Percentiles rank a stretch among this genome's conserved stretches.
These are phyloP conservation scores for Ustilago sp. DNA, from an alignment of 1,284 basidiomycete genomes.

Conservation along the genomic window DNA sequence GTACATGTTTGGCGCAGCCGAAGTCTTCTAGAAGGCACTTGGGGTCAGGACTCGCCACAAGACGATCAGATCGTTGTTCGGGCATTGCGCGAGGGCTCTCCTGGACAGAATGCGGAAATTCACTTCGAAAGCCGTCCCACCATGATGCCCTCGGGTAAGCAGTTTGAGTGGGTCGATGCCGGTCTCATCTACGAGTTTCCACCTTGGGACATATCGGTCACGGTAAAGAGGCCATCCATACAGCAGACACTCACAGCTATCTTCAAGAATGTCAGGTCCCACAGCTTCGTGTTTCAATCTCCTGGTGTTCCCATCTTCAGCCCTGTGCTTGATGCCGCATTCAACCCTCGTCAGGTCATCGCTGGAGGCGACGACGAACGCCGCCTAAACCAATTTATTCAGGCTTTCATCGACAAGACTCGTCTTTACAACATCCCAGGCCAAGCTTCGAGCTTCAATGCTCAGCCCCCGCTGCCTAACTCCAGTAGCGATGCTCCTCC, in stretches of 20 bases:
- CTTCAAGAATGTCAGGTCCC: constrained; percentile 1
- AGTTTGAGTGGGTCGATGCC: constrained; percentile 18
- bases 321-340: background rate
- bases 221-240: constrained; percentile 5
- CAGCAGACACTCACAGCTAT: constrained; percentile 2
- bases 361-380: constrained; percentile 14
- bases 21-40: background rate
- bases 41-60: background rate
- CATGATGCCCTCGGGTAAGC: background rate
- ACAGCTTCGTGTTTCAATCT: background rate
- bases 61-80: constrained; percentile 4
- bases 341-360: background rate
- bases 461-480: no score
- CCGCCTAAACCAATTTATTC: constrained; percentile 2
- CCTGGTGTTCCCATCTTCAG: constrained; percentile 7
- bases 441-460: no score
- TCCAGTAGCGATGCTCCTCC: no score
- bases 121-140: constrained; percentile 3
- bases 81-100: background rate
- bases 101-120: background rate
- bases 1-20: constrained; percentile 14
- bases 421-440: no score
- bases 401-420: constrained; percentile 1
- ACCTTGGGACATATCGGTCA: constrained; percentile 10
- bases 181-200: constrained; percentile 8